Evolutionary conservation across 1,284 basidiomycete genomes (phyloP).

Genomic region (Inonotus obliquus): DNA sequence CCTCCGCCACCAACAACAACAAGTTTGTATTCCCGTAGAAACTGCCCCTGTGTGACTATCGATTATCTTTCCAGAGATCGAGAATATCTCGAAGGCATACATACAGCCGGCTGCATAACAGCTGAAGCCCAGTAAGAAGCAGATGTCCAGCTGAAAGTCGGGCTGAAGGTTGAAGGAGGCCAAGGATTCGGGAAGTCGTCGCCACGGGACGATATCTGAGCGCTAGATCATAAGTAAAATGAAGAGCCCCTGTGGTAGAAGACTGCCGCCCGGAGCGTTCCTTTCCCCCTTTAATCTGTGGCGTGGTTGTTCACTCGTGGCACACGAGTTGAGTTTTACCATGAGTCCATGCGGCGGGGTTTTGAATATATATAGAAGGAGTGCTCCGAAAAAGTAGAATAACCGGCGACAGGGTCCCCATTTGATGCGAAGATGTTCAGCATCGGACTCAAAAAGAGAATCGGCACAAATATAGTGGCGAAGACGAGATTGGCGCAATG

Average conservation of each 20-base stretch:
- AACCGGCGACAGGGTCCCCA: background rate
- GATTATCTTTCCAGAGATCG: background rate
- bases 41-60: constrained; percentile 65
- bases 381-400: background rate
- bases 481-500: background rate
- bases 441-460: background rate
- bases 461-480: background rate
- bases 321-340: background rate
- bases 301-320: background rate
- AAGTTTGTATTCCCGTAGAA: constrained; percentile 92
- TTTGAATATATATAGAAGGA: background rate
- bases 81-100: background rate
- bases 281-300: background rate
- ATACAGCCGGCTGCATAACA: background rate
- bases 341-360: background rate
- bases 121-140: background rate
- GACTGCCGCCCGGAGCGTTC: background rate
- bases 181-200: background rate
- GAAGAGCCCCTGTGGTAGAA: background rate
- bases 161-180: background rate
- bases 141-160: background rate
- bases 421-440: background rate
- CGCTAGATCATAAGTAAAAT: background rate
- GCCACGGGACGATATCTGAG: background rate
- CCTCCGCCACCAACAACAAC: constrained; percentile 98